Conservation (phyloP, 495 filamentous ascomycete genomes). For the Evernia prunastri region DNA sequence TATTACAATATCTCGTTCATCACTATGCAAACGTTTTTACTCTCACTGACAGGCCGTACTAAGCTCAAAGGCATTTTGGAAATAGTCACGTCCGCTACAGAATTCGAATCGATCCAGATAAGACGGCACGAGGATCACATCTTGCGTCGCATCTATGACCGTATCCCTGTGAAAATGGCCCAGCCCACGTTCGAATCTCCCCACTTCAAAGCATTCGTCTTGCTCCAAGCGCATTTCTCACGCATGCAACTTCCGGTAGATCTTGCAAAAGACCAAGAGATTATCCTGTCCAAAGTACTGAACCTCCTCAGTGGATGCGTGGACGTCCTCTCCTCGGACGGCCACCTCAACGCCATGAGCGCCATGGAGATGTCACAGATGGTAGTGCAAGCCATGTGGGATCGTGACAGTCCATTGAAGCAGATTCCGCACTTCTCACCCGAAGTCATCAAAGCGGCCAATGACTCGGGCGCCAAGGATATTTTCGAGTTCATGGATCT, state of each 20-base stretch:
- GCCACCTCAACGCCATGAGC: constrained; percentile 91
- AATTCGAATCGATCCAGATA: constrained; percentile 94
- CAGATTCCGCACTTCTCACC: constrained; percentile 94
- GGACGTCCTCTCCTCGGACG: constrained; percentile 92
- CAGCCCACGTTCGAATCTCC: constrained; percentile 81
- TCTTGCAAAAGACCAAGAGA: constrained; percentile 93
- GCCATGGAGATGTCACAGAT: constrained; percentile 99
- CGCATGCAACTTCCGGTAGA: constrained; percentile 93
- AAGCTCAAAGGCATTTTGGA: constrained; percentile 95
- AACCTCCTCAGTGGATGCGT: constrained; percentile 87
- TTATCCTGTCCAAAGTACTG: constrained; percentile 77
- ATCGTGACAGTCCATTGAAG: constrained; percentile 91
- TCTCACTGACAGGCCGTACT: constrained; percentile 81
- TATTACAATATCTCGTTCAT: constrained; percentile 99
- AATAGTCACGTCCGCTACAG: constrained; percentile 93
- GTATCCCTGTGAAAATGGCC: constrained; percentile 89
- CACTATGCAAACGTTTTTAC: constrained; percentile 98
- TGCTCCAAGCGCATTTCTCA: constrained; percentile 96
- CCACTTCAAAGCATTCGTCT: constrained; percentile 95
- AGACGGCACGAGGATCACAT: constrained; percentile 86
- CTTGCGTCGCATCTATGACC: constrained; percentile 87
- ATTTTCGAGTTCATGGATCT: constrained; percentile 98
- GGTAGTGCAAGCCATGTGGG: constrained; percentile 99
- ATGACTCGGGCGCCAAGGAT: constrained; percentile 76
- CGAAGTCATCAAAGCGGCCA: constrained; percentile 74